These are phyloP conservation scores for Gossypium lobatum DNA, from an alignment of 441 rosid species.

Conservation along the genomic window DNA sequence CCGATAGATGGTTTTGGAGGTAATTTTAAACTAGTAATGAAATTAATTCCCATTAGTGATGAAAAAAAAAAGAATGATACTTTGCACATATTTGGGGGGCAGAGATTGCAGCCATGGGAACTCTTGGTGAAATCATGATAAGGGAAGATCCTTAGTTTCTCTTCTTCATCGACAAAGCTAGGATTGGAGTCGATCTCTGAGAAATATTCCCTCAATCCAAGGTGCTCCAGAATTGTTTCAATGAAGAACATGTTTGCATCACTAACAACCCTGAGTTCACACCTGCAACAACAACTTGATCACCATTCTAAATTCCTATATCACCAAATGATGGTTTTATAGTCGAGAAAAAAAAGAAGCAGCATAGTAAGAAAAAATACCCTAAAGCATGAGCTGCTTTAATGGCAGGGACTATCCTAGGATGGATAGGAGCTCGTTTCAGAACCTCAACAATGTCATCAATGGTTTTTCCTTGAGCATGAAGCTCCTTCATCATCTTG, in stretches of 20 bases:
- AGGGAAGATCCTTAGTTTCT: slow-evolving; percentile 49
- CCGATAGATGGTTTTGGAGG: not conserved
- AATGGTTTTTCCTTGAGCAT: slow-evolving; percentile 36
- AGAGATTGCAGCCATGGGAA: slow-evolving; percentile 56
- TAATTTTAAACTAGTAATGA: not conserved
- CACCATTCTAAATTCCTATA: not conserved
- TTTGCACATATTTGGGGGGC: slow-evolving; percentile 41
- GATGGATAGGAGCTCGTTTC: slow-evolving; percentile 31
- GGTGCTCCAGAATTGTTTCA: slow-evolving; percentile 63
- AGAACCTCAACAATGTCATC: slow-evolving; percentile 39
- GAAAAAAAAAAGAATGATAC: not conserved
- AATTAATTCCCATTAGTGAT: too few species aligned
- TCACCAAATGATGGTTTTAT: not conserved
- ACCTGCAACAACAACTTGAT: not conserved
- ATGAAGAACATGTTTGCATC: slow-evolving; percentile 80
- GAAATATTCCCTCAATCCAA: slow-evolving; percentile 49
- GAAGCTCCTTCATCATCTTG: slow-evolving; percentile 49
- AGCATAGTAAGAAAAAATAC: slow-evolving; percentile 16
- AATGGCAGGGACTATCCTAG: slow-evolving; percentile 29
- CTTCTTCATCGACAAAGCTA: slow-evolving; percentile 46
- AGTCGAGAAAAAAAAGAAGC: not conserved
- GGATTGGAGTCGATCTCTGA: slow-evolving; percentile 69
- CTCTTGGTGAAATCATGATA: slow-evolving; percentile 45
- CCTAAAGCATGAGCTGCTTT: slow-evolving; percentile 47
- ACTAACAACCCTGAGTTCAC: slow-evolving; percentile 66